Base-by-base conservation (phyloP, 768 basidiomycete genomes). In the Peribolospora kevripleyi region DNA sequence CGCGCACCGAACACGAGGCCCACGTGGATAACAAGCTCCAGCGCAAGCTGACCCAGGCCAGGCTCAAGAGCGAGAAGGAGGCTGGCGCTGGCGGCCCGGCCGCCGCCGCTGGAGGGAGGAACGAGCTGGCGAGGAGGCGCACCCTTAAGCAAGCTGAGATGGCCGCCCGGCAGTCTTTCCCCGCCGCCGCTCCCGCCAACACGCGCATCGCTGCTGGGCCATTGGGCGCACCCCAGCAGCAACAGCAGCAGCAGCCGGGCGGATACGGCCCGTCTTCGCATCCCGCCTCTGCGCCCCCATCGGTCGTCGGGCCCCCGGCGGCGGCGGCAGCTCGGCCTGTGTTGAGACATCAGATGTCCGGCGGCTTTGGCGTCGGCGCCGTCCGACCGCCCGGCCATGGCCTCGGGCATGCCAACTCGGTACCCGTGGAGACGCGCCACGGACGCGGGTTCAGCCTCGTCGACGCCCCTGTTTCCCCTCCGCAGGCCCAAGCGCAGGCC, bases 11-110 rank as follows among this genome's bases (percentile, higher is more conserved):
- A 59, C 86, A 93, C 68, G 79, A 88, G 57, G 69, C 68, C 0
- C 75, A 84, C 58, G 82, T 86, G 6, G 80, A 87, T 62, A 69
- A 68, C 53, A 86, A 79, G 55, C 77, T 97, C 48, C 80, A 90
- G 6, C 73, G 90, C 1, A 82, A 78, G 58, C 76, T 85, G 11
- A 93, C 87, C 0, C 73, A 70, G 64, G 68, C 88, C 74, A 54
- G 66, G 54, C 59, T 65, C 45, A 60, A 66, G 36, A 64, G 65
- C 8, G 62, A 66, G 51, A 56, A 63, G 25, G 54, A 56, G 25
- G 61, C 57, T 6, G 53, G 49, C 7, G 50, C 52, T 59, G 38
- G 56, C 61, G 2, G 43, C 43, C 14, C 53, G 55, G 7, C 10
- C 46, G 41, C 50, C 42, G 37, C 51, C 46, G 38, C 46, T 36